These are phyloP conservation scores for Phytophthora agathidicida DNA, from an alignment of 352 stramenopile genomes.

Conservation along the genomic window DNA sequence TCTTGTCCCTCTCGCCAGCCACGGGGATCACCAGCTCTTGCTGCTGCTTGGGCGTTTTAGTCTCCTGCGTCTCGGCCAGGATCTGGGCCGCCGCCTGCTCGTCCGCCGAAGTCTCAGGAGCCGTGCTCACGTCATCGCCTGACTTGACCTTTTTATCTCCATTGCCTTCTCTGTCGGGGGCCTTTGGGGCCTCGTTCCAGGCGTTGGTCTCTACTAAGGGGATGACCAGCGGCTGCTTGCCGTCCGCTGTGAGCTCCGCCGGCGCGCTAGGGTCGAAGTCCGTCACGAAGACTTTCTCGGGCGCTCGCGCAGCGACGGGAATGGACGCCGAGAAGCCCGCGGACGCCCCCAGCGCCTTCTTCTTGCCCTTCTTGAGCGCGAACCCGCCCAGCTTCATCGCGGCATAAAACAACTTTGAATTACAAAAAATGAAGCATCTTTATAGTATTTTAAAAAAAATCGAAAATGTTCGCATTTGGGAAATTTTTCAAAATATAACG, in stretches of 20 bases:
- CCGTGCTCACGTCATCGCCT: conserved; percentile 14
- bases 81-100: conserved; percentile 46
- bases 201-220: conserved; percentile 68
- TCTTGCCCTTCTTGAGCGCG: conserved; percentile 77
- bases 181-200: conserved; percentile 34
- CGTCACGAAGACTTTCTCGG: conserved; percentile 75
- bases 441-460: no score
- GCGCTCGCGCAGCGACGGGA: conserved; percentile 1
- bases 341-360: conserved; percentile 33
- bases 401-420: no score
- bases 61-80: conserved; percentile 39
- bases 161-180: not conserved
- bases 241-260: conserved; percentile 31
- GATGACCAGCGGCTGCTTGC: conserved; percentile 62
- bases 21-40: conserved; percentile 68
- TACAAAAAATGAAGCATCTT: no score
- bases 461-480: no score
- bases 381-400: conserved; percentile 74
- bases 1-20: conserved; percentile 7
- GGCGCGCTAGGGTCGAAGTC: conserved; percentile 65
- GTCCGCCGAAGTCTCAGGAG: conserved; percentile 24
- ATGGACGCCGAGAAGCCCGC: conserved; percentile 27
- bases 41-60: conserved; percentile 5
- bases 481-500: no score
- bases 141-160: not conserved